A percentile compares a stretch with the other conserved stretches of the same genome.
Evolutionary conservation across 1,139 yeast genomes (phyloP).

Genomic region (Blastobotrys buckinghamii): DNA sequence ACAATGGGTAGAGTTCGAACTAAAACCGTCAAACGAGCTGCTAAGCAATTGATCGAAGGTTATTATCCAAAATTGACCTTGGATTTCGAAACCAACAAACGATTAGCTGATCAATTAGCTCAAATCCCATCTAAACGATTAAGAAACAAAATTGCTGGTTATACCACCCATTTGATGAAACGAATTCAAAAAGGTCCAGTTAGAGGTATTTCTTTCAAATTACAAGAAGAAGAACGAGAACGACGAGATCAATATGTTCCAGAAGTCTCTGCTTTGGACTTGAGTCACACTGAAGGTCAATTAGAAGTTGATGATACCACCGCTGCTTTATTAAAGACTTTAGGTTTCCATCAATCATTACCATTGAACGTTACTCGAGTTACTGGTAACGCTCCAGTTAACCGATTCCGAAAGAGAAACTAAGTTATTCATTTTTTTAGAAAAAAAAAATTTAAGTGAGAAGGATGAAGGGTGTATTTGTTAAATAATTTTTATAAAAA

Average conservation of each 20-base stretch:
- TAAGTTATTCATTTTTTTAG: slow-evolving; percentile 40
- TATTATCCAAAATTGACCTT: slow-evolving; percentile 99
- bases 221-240: slow-evolving; percentile 99
- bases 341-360: slow-evolving; percentile 78
- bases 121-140: slow-evolving; percentile 99
- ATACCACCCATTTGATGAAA: slow-evolving; percentile 99
- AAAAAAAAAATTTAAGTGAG: too few species aligned
- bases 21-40: slow-evolving; percentile 99
- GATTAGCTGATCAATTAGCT: slow-evolving; percentile 97
- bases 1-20: slow-evolving; percentile 42
- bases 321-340: slow-evolving; percentile 89
- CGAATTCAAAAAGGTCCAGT: slow-evolving; percentile 99
- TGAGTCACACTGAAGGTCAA: slow-evolving; percentile 92
- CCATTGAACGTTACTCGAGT: slow-evolving; percentile 89
- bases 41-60: slow-evolving; percentile 99
- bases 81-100: slow-evolving; percentile 99
- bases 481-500: too few species aligned
- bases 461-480: too few species aligned
- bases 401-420: slow-evolving; percentile 92
- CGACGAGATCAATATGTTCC: slow-evolving; percentile 99
- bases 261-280: slow-evolving; percentile 99
- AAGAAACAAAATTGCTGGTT: slow-evolving; percentile 99
- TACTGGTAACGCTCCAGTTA: slow-evolving; percentile 85
- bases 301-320: slow-evolving; percentile 98
- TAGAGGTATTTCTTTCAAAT: slow-evolving; percentile 99